These are phyloP conservation scores for Citrus inodora DNA, from an alignment of 345 rosid genomes.

Conservation along the genomic window DNA sequence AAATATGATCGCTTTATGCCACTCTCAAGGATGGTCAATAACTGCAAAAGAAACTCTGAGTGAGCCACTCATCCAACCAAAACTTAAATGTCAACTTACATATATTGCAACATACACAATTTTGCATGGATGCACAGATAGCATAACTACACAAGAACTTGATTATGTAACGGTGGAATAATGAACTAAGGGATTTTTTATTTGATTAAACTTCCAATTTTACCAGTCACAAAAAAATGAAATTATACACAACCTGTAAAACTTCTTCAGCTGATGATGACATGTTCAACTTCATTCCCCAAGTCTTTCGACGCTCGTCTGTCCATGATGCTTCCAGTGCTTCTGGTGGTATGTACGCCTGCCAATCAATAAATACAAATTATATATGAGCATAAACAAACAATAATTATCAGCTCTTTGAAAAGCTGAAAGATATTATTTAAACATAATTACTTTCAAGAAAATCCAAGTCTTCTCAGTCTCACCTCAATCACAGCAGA, in stretches of 20 bases:
- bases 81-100: not conserved
- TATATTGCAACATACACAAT: not conserved
- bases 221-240: not conserved
- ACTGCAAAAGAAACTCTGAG: conserved; percentile 35
- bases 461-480: not conserved
- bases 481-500: conserved; percentile 73
- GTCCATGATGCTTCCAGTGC: conserved; percentile 78
- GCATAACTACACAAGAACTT: not conserved
- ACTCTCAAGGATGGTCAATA: conserved; percentile 68
- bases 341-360: conserved; percentile 78
- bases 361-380: conserved; percentile 16
- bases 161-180: not conserved
- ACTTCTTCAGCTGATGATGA: conserved; percentile 65
- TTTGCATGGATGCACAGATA: not conserved
- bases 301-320: conserved; percentile 45
- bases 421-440: not conserved
- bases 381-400: not conserved
- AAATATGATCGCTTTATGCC: conserved; percentile 63
- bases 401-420: not conserved
- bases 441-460: not conserved
- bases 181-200: not conserved
- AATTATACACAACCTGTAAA: conserved; percentile 55
- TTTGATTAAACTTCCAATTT: not conserved
- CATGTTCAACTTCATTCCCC: conserved; percentile 57
- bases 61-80: conserved; percentile 16